phyloP scores from a whole-genome alignment of 495 filamentous ascomycete species.

The Annulohypoxylon stygium region DNA sequence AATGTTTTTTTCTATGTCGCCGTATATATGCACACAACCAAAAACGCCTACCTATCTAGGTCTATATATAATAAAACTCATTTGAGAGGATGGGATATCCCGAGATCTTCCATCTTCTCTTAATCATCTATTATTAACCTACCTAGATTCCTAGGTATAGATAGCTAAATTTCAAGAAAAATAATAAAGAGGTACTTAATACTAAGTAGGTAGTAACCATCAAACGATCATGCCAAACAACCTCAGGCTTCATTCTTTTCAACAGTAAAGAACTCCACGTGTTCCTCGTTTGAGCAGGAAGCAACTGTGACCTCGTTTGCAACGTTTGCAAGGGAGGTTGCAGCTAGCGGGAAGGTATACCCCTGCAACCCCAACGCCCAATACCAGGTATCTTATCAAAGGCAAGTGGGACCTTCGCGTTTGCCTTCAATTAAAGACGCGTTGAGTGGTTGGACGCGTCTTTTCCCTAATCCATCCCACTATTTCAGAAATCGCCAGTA shows the following conservation, averaged over 20 bases:
- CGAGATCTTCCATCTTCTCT: background rate
- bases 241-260: background rate
- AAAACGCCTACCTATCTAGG: conserved; percentile 17
- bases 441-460: conserved; percentile 45
- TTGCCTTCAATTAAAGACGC: conserved; percentile 46
- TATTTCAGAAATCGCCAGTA: conserved; percentile 28
- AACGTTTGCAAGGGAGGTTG: background rate
- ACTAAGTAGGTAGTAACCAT: background rate
- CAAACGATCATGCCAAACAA: background rate
- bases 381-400: conserved; percentile 18
- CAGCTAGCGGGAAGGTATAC: background rate
- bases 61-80: conserved; percentile 38
- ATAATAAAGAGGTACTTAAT: background rate
- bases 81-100: conserved; percentile 27
- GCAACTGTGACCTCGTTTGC: background rate
- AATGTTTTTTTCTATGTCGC: conserved; percentile 47
- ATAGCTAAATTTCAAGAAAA: background rate
- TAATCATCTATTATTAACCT: background rate
- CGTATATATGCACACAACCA: conserved; percentile 36
- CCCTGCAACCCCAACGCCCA: conserved; percentile 1
- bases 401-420: conserved; percentile 36
- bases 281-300: background rate
- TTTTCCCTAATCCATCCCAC: conserved; percentile 45
- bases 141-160: background rate
- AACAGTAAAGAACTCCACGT: background rate